phyloP scores from a whole-genome alignment of 2,329 filamentous ascomycete species.

The Curvularia verruculosa region DNA sequence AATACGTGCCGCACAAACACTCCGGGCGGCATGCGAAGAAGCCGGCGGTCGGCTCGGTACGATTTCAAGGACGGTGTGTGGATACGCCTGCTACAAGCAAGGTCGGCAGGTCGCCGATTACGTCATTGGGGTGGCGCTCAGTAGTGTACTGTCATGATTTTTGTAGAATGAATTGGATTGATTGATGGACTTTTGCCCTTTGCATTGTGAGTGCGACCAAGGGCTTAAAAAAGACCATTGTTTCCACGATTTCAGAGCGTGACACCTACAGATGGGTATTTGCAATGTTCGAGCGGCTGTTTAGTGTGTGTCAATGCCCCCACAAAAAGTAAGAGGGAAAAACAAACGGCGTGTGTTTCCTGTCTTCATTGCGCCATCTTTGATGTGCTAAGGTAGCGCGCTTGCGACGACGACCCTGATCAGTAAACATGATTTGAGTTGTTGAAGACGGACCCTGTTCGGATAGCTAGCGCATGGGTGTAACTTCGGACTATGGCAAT shows the following conservation, averaged over 20 bases:
- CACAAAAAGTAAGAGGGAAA: background rate
- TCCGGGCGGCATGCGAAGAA: background rate
- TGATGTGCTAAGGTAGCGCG: background rate
- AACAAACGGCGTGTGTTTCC: background rate
- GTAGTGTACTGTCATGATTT: background rate
- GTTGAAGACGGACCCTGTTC: background rate
- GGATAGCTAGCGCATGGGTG: background rate
- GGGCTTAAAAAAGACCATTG: background rate
- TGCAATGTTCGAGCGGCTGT: background rate
- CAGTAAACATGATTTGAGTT: background rate
- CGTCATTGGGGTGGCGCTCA: slow-evolving; percentile 5
- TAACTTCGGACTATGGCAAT: background rate
- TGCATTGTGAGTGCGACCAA: background rate
- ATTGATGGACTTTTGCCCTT: no score
- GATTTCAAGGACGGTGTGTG: slow-evolving; percentile 1
- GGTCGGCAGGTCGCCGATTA: background rate
- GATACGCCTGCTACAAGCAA: background rate
- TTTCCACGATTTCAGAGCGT: background rate
- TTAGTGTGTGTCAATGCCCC: background rate
- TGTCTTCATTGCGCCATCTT: background rate
- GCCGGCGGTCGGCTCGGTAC: background rate
- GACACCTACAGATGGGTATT: background rate
- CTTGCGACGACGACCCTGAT: background rate
- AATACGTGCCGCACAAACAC: no score
- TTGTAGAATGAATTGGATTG: no score